Conservation (phyloP, 768 basidiomycete genomes). For the Rhizopogon vinicolor region DNA sequence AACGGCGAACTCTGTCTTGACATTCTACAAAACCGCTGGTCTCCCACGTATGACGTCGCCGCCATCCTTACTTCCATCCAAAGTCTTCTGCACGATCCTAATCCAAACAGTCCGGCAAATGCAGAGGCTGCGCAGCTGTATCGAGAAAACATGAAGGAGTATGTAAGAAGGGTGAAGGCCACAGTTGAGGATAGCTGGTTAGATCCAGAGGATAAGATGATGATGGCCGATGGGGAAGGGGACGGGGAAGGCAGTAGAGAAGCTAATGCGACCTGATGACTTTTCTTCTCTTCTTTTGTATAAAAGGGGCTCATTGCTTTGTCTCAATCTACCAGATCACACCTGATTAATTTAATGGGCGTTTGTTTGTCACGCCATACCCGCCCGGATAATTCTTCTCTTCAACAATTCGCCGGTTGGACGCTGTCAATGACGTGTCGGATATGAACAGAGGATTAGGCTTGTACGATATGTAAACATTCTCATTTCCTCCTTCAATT, state of each 20-base stretch:
- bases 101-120: conserved; percentile 97
- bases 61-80: conserved; percentile 98
- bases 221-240: conserved; percentile 33
- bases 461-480: too few relatives aligned
- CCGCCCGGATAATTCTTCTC: background rate
- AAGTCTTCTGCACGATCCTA: conserved; percentile 93
- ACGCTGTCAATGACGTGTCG: too few relatives aligned
- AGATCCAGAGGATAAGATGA: conserved; percentile 66
- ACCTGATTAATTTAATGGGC: background rate
- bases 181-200: conserved; percentile 97
- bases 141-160: conserved; percentile 98
- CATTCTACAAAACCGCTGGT: conserved; percentile 98
- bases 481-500: too few relatives aligned
- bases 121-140: conserved; percentile 97
- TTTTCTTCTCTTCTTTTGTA: background rate
- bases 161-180: conserved; percentile 85
- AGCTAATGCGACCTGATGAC: background rate
- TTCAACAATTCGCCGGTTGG: too few relatives aligned
- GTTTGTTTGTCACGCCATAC: background rate
- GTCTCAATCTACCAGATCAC: background rate
- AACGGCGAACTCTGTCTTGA: conserved; percentile 98
- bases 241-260: background rate
- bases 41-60: conserved; percentile 97
- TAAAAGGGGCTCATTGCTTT: background rate
- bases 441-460: too few relatives aligned